Base-by-base conservation (phyloP, 1,139 yeast genomes). In the Debaryomycetaceae sp. region DNA sequence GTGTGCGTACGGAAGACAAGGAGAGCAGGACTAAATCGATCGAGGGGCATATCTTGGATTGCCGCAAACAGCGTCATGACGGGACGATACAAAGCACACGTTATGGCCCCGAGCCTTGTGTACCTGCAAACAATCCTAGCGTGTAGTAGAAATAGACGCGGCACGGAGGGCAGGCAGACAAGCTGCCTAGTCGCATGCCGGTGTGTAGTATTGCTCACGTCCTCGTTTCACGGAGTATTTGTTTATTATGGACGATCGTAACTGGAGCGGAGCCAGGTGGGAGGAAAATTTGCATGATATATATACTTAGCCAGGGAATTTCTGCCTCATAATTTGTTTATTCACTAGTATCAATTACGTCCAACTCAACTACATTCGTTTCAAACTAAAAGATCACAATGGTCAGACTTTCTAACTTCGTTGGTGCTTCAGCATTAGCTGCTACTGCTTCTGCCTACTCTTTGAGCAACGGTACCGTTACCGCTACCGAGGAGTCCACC, bases 401-500 rank as follows among this genome's bases (percentile, higher is more conserved):
- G 31, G 31, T 27, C 31, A 27, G 31, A 27, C 8, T 27, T 27
- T 27, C 31, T 8, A 27, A 27, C 31, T 27, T 27, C 31, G 11
- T 27, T 27, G 31, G 31, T 27, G 31, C 36, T 39, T 27, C 46
- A 34, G 35, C 29, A 27, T 34, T 44, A 24, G 43, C 49, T 34
- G 49, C 41, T 34, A 36, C 43, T 39, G 17, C 44, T 43, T 42
- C 55, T 45, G 48, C 47, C 41, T 49, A 27, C 31, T 27, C 31
- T 11, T 8, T 8, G 11, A 11, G 31, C 11, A 27, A 7, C 31
- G 31, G 31, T 27, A 27, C 31, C 31, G 31, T 27, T 4, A 27
- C 59, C 36, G 51, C 47, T 13, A 54, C 57, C 29, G 52, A 13
- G n/a, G 36, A 52, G 36, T 38, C 53, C 33, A 45, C 49, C 34